These are phyloP conservation scores for Cryoendolithus antarcticus DNA, from an alignment of 2,329 filamentous ascomycete species.

Conservation along the genomic window DNA sequence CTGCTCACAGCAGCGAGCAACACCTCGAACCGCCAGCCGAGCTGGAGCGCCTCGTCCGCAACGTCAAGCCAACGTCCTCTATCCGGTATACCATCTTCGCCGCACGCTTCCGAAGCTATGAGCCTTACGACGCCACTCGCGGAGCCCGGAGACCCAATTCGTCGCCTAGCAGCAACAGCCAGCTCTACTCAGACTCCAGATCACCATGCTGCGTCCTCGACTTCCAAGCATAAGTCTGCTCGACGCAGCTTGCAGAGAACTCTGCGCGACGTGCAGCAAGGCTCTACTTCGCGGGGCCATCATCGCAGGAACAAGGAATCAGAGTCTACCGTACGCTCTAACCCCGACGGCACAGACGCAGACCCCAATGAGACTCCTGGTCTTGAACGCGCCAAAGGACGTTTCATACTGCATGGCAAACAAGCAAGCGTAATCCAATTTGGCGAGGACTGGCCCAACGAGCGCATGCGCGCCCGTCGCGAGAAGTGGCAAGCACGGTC, in stretches of 20 bases:
- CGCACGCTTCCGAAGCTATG: too few species aligned
- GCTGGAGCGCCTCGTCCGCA: slow-evolving; percentile 16
- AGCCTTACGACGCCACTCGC: too few species aligned
- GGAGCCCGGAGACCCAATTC: too few species aligned
- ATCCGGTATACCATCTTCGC: too few species aligned
- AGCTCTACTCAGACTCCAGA: too few species aligned
- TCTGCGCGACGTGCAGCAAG: slow-evolving; percentile 58
- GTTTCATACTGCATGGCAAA: slow-evolving; percentile 94
- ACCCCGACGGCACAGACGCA: neutral
- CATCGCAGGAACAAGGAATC: slow-evolving; percentile 69
- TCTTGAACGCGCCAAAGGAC: slow-evolving; percentile 66
- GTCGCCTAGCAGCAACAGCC: too few species aligned
- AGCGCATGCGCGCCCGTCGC: slow-evolving; percentile 20
- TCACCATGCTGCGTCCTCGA: too few species aligned
- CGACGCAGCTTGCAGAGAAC: slow-evolving; percentile 83
- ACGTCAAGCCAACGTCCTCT: slow-evolving; percentile 14
- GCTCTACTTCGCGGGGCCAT: slow-evolving; percentile 28
- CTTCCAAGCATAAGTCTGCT: too few species aligned
- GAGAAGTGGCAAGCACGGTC: slow-evolving; percentile 15
- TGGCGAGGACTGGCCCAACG: slow-evolving; percentile 71
- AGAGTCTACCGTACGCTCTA: slow-evolving; percentile 39
- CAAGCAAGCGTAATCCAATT: slow-evolving; percentile 97
- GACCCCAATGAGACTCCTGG: slow-evolving; percentile 46
- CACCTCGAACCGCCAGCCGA: slow-evolving; percentile 7
- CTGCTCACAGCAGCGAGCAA: slow-evolving; percentile 12